These are phyloP conservation scores for Eucalyptus erythrocorys DNA, from an alignment of 345 rosid species.

Conservation along the genomic window DNA sequence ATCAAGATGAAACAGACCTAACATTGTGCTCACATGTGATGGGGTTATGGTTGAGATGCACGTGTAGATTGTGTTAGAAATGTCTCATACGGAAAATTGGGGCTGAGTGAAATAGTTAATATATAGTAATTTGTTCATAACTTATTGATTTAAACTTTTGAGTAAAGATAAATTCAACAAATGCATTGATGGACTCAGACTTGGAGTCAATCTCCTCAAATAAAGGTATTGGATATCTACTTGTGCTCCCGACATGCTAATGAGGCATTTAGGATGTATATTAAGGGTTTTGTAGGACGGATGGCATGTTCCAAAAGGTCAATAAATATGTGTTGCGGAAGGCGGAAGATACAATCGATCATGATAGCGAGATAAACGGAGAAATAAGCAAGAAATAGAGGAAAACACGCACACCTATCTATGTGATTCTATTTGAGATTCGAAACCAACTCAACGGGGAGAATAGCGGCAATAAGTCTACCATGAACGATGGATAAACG, in stretches of 20 bases:
- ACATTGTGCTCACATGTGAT: not conserved
- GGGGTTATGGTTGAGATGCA: not conserved
- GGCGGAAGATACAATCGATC: not conserved
- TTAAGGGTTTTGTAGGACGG: not conserved
- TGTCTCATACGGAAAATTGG: accelerated
- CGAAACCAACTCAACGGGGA: not conserved
- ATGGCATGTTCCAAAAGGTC: not conserved
- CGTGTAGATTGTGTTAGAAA: not conserved
- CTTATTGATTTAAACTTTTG: not conserved
- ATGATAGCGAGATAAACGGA: not conserved
- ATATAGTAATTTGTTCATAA: not conserved
- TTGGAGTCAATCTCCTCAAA: accelerated
- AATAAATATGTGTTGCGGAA: no score
- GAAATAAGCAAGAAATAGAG: not conserved
- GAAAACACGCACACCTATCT: not conserved
- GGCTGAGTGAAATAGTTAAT: not conserved
- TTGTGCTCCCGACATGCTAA: not conserved
- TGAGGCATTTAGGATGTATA: not conserved
- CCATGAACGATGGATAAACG: not conserved
- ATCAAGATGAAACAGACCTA: not conserved
- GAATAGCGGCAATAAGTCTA: not conserved
- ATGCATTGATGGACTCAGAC: not conserved
- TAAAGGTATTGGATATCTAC: not conserved
- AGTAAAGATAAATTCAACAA: accelerated
- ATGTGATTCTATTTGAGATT: not conserved